phyloP scores from a whole-genome alignment of 495 filamentous ascomycete species.

The Podospora pseudocomata region DNA sequence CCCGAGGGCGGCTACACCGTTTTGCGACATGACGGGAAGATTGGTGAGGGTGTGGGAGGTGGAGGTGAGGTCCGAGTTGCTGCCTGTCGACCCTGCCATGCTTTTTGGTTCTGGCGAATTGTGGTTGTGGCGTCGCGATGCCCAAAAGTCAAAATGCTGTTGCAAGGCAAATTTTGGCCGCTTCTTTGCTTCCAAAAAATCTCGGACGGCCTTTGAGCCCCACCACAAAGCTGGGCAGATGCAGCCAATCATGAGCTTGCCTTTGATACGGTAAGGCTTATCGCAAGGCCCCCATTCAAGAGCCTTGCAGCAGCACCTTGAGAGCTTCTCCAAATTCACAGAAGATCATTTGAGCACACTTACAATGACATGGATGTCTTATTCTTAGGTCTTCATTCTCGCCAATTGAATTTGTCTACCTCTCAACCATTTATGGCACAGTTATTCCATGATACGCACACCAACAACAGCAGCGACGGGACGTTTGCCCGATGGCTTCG shows the following conservation, averaged over 20 bases:
- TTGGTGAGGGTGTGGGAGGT: slow-evolving; percentile 54
- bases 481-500: too few species aligned
- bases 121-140: slow-evolving; percentile 2
- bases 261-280: neutral
- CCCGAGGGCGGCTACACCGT: slow-evolving; percentile 17
- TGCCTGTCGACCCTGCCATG: slow-evolving; percentile 49
- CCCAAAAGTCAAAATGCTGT: neutral
- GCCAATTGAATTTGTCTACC: too few species aligned
- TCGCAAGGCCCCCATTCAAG: neutral
- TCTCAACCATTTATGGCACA: too few species aligned
- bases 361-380: too few species aligned
- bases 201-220: slow-evolving; percentile 16
- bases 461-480: too few species aligned
- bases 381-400: too few species aligned
- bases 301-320: neutral
- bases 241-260: neutral
- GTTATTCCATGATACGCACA: too few species aligned
- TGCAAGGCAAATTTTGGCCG: slow-evolving; percentile 9
- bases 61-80: slow-evolving; percentile 52
- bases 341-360: too few species aligned
- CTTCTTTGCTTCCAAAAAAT: slow-evolving; percentile 13
- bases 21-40: slow-evolving; percentile 33
- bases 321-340: neutral
- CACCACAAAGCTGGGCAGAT: slow-evolving; percentile 13
- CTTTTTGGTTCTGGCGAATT: slow-evolving; percentile 1